phyloP scores from a whole-genome alignment of 495 filamentous ascomycete species.

The Xylaria bambusicola region DNA sequence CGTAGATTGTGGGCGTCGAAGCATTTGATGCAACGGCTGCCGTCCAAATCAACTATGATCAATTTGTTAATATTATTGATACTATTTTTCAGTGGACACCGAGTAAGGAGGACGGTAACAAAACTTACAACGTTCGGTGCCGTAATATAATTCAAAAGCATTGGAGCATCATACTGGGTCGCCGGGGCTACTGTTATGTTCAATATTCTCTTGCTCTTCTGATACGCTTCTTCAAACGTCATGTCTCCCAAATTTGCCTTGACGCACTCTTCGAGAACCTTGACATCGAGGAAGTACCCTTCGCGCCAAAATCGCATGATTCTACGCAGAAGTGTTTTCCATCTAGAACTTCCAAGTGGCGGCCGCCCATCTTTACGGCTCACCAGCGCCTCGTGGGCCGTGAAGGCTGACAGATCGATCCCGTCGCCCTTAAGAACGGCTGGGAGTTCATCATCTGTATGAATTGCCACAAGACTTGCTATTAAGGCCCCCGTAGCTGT shows the following conservation, averaged over 20 bases:
- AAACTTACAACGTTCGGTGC: conserved; percentile 85
- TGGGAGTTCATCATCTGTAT: conserved; percentile 83
- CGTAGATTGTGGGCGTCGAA: conserved; percentile 66
- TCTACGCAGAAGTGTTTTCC: conserved; percentile 61
- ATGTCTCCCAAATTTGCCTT: conserved; percentile 82
- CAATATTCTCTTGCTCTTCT: conserved; percentile 79
- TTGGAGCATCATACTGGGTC: conserved; percentile 74
- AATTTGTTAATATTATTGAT: conserved; percentile 19
- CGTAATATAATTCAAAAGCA: conserved; percentile 88
- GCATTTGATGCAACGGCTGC: conserved; percentile 91
- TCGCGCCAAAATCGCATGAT: conserved; percentile 65
- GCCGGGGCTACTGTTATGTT: conserved; percentile 88
- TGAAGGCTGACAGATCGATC: conserved; percentile 83
- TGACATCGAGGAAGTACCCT: conserved; percentile 82
- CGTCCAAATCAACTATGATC: conserved; percentile 81
- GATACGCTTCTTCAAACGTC: conserved; percentile 93
- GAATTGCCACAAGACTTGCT: conserved; percentile 84
- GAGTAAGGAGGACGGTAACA: not conserved
- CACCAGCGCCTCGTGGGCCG: conserved; percentile 37
- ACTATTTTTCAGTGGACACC: not conserved
- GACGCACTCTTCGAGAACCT: conserved; percentile 82
- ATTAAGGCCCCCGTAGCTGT: conserved; percentile 90
- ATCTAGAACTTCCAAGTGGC: conserved; percentile 42
- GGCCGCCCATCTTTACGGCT: conserved; percentile 20
- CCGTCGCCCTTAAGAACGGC: conserved; percentile 72